Percentiles rank a stretch among this genome's conserved stretches.
Evolutionary conservation across 1,139 yeast species (phyloP).

Genomic region (Yamadazyma trypodendri): DNA sequence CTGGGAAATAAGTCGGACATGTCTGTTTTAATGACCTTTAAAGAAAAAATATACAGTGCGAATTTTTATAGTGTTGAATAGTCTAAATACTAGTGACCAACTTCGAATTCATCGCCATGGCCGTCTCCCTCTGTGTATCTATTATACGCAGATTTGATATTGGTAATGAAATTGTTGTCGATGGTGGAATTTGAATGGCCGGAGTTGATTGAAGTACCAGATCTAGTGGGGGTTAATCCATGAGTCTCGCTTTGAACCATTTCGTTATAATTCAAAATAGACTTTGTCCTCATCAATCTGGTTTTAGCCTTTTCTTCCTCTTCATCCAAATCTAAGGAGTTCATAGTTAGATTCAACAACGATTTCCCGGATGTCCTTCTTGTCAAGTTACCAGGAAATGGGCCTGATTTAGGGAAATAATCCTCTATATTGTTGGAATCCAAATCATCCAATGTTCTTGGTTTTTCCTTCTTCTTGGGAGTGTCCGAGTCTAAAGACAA

Average conservation of each 20-base stretch:
- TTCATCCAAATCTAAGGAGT: constrained; percentile 63
- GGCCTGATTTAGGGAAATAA: constrained; percentile 46
- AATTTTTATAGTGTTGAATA: too few relatives aligned
- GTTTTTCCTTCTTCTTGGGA: constrained; percentile 3
- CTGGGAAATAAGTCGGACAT: constrained; percentile 65
- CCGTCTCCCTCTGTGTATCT: constrained; percentile 42
- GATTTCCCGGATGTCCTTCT: constrained; percentile 76
- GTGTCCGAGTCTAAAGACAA: constrained; percentile 6
- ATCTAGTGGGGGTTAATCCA: constrained; percentile 29
- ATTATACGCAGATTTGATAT: constrained; percentile 54
- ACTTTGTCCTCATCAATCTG: constrained; percentile 18
- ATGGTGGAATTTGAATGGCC: constrained; percentile 24
- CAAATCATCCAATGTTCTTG: constrained; percentile 20
- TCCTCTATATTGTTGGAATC: constrained; percentile 36
- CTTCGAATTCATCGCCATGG: constrained; percentile 59
- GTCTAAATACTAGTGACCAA: constrained; percentile 24
- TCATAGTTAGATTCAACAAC: constrained; percentile 62
- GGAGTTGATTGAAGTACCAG: constrained; percentile 38
- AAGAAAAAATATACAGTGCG: neutral
- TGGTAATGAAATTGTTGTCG: constrained; percentile 44
- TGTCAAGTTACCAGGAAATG: constrained; percentile 53
- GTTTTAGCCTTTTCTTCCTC: constrained; percentile 45
- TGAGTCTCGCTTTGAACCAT: constrained; percentile 22
- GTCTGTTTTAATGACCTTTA: constrained; percentile 5
- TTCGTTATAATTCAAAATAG: constrained; percentile 18